Base-by-base conservation (phyloP, 2,329 filamentous ascomycete genomes). In the Cryphonectria parasitica region DNA sequence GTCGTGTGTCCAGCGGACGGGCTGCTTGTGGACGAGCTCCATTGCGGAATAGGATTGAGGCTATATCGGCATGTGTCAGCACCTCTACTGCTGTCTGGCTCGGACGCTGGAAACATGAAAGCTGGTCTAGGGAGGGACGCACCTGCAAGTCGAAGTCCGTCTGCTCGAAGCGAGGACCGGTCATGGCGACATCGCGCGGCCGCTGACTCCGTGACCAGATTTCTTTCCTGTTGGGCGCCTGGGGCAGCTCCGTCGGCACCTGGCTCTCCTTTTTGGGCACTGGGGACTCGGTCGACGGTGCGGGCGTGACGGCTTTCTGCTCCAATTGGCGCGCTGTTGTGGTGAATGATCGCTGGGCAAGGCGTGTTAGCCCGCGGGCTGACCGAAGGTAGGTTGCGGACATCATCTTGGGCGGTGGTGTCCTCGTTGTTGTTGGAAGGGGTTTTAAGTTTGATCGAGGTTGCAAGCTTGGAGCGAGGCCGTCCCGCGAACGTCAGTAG, bases 151-250 rank as follows among this genome's bases (percentile, higher is more conserved):
- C 89, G 83, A 98, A 95, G 78, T 97, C 93, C 45, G 94, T 98
- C 89, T 98, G 95, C 86, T 99, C 96, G 78, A 99, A 99, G 76
- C 95, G 87, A 74, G 96, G 96, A 58, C 96, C 96, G 58, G 90
- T 90, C 95, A 99, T 99, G 67, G 94, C 96, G 81, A 90, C 83
- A 68, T 89, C 87, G 77, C 95, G 88, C 54, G 94, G 90, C 81
- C 89, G 89, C 87, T 99, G 96, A 83, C 90, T 97, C 78, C 89
- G 84, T 73, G 93, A 94, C 96, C 96, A 99, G 72, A 93, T 87
- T 7, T 83, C 88, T 71, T 86, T 83, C 73, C 94, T 89, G 85
- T 99, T 99, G 31, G 96, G 96, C 43, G 95, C 93, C 85, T 99
- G 96, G 80, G 86, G 82, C 69, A 87, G 82, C 74, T 89, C 85